phyloP scores from a whole-genome alignment of 179 eudicot species.

The Spinacia oleracea region DNA sequence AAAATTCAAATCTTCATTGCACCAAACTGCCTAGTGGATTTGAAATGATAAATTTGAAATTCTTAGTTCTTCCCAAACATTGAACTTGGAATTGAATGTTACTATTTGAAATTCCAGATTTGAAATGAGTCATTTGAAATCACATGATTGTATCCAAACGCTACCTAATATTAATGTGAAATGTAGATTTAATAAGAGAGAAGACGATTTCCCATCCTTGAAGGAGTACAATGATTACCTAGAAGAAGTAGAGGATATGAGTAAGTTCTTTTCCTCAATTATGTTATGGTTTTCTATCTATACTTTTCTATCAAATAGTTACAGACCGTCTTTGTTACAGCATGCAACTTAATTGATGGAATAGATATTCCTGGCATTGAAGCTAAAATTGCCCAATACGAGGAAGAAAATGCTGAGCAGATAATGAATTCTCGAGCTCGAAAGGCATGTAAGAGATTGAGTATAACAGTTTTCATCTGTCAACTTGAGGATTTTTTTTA shows the following conservation, averaged over 20 bases:
- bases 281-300: background rate
- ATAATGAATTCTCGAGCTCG: constrained; percentile 91
- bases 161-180: background rate
- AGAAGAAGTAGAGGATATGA: constrained; percentile 96
- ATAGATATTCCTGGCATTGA: constrained; percentile 74
- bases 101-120: too few relatives aligned
- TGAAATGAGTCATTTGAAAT: too few relatives aligned
- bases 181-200: constrained; percentile 84
- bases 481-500: constrained; percentile 1
- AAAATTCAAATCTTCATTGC: too few relatives aligned
- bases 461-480: constrained; percentile 16
- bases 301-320: background rate
- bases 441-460: constrained; percentile 50
- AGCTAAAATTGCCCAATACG: constrained; percentile 67
- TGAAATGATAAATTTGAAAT: too few relatives aligned
- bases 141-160: too few relatives aligned
- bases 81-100: too few relatives aligned
- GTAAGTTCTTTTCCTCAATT: constrained; percentile 46
- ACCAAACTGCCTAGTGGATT: too few relatives aligned
- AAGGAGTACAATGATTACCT: constrained; percentile 93
- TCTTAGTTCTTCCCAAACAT: too few relatives aligned
- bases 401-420: constrained; percentile 88
- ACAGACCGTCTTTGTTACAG: constrained; percentile 44
- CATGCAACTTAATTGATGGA: constrained; percentile 76
- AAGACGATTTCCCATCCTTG: constrained; percentile 81